Evolutionary conservation across 2,329 filamentous ascomycete genomes (phyloP).

Genomic region (Diaporthe helianthi): DNA sequence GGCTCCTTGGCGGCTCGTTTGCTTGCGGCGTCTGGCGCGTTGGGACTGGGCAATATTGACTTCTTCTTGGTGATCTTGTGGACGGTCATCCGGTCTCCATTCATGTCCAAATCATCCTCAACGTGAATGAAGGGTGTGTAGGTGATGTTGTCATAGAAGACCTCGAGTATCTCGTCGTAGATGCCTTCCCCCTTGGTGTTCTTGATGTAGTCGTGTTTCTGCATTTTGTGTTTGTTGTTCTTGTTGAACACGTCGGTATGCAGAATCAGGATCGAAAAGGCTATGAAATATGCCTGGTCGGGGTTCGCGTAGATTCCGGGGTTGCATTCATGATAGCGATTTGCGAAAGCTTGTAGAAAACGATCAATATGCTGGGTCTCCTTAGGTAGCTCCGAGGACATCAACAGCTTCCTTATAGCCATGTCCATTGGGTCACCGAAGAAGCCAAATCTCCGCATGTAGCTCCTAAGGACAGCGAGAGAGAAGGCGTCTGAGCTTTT

Average conservation of each 20-base stretch:
- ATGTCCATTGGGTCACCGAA: conserved; percentile 98
- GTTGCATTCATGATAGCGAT: conserved; percentile 97
- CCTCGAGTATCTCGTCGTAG: conserved; percentile 91
- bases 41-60: conserved; percentile 70
- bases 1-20: conserved; percentile 78
- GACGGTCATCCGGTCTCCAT: conserved; percentile 73
- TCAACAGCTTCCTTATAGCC: conserved; percentile 92
- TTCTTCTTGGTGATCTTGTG: conserved; percentile 73
- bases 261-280: conserved; percentile 93
- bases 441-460: conserved; percentile 94
- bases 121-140: conserved; percentile 99
- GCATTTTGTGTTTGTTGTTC: conserved; percentile 99
- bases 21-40: conserved; percentile 61
- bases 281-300: conserved; percentile 98
- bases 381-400: conserved; percentile 95
- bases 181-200: conserved; percentile 92
- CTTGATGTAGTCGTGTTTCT: conserved; percentile 92
- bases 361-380: conserved; percentile 98
- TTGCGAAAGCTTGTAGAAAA: conserved; percentile 91
- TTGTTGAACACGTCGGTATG: conserved; percentile 99
- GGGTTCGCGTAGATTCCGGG: conserved; percentile 90
- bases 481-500: conserved; percentile 88
- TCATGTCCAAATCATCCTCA: conserved; percentile 86
- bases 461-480: conserved; percentile 84
- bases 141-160: conserved; percentile 97